These are phyloP conservation scores for Mycena amicta DNA, from an alignment of 768 basidiomycete species.

Conservation along the genomic window DNA sequence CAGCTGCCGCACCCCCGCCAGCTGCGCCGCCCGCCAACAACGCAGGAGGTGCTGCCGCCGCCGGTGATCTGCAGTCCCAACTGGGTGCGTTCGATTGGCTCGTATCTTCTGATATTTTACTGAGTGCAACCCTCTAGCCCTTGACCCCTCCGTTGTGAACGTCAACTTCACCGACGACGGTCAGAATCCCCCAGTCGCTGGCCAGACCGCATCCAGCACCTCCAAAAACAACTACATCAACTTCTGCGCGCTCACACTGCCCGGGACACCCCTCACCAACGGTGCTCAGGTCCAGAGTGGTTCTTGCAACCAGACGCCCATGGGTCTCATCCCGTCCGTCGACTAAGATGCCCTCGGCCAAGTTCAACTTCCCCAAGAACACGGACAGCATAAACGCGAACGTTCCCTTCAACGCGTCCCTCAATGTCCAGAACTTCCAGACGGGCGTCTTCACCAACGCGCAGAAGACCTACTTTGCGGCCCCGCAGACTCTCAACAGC, in stretches of 20 bases:
- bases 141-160: slow-evolving; percentile 49
- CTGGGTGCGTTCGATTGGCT: background rate
- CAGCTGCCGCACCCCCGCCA: slow-evolving; percentile 1
- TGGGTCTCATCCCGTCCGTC: slow-evolving; percentile 49
- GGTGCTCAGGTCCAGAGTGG: slow-evolving; percentile 48
- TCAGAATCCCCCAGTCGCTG: slow-evolving; percentile 44
- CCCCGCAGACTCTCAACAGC: slow-evolving; percentile 51
- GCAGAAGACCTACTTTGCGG: slow-evolving; percentile 48
- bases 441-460: slow-evolving; percentile 58
- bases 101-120: background rate
- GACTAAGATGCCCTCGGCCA: slow-evolving; percentile 49
- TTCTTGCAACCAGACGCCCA: slow-evolving; percentile 57
- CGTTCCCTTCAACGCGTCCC: slow-evolving; percentile 45
- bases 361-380: slow-evolving; percentile 46
- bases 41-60: background rate
- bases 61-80: background rate
- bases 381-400: slow-evolving; percentile 40
- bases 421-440: slow-evolving; percentile 40
- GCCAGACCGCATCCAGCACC: slow-evolving; percentile 54
- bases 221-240: slow-evolving; percentile 70
- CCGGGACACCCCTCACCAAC: slow-evolving; percentile 52
- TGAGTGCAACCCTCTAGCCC: slow-evolving; percentile 44
- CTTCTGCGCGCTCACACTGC: slow-evolving; percentile 43
- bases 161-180: slow-evolving; percentile 52
- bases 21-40: slow-evolving; percentile 2